Evolutionary conservation across 2,329 filamentous ascomycete species (phyloP).

Genomic region (Talaromyces sp.): DNA sequence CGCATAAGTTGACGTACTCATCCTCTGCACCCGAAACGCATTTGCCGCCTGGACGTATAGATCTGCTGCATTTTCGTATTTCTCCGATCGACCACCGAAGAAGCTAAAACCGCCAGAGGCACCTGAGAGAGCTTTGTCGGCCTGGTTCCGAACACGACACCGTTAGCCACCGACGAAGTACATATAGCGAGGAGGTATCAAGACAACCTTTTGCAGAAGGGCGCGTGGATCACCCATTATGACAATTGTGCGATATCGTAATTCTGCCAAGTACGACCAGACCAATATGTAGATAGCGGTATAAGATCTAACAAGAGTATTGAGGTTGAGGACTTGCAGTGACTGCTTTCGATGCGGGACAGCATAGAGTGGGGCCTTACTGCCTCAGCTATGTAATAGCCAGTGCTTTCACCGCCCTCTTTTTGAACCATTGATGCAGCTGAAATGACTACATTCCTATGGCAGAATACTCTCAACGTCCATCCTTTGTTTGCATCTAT

Average conservation of each 20-base stretch:
- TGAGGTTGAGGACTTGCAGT: background rate
- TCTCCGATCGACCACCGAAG: conserved; percentile 82
- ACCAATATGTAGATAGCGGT: background rate
- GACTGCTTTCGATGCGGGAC: background rate
- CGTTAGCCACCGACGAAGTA: conserved; percentile 20
- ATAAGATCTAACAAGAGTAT: background rate
- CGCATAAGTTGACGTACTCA: conserved; percentile 53
- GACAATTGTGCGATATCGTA: background rate
- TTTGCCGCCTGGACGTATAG: conserved; percentile 85
- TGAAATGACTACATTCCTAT: background rate
- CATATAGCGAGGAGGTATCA: no score
- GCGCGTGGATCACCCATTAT: conserved; percentile 73
- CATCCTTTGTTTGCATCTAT: background rate
- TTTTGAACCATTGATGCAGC: background rate
- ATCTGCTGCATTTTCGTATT: conserved; percentile 84
- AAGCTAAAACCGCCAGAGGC: conserved; percentile 81
- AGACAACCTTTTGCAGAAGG: conserved; percentile 70
- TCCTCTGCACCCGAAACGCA: conserved; percentile 82
- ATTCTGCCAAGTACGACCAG: background rate
- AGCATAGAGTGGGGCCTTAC: background rate
- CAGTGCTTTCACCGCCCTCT: background rate
- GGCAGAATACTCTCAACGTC: background rate
- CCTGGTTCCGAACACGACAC: conserved; percentile 51
- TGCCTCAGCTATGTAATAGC: background rate
- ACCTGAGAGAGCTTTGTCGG: conserved; percentile 74